Evolutionary conservation across 1,139 yeast genomes (phyloP).

Genomic region (Debaryomyces sp.): DNA sequence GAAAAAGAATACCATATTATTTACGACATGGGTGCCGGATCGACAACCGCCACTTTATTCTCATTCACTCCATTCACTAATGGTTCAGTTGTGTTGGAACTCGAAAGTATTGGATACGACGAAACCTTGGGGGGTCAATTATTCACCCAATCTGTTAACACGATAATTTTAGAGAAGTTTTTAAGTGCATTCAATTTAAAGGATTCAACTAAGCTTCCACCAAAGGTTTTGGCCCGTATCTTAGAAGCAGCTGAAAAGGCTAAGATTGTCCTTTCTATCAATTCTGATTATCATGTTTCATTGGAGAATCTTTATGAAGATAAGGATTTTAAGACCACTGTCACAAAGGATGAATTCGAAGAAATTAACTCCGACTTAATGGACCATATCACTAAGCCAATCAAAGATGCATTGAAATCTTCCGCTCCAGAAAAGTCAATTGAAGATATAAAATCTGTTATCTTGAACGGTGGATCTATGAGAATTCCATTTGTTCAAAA

Average conservation of each 20-base stretch:
- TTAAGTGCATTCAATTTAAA: conserved; percentile 42
- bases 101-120: conserved; percentile 75
- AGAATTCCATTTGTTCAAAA: conserved; percentile 87
- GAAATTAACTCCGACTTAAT: conserved; percentile 48
- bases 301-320: conserved; percentile 74
- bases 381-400: conserved; percentile 54
- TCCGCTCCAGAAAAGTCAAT: conserved; percentile 30
- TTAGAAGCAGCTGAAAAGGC: conserved; percentile 87
- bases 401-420: conserved; percentile 50
- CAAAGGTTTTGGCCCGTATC: conserved; percentile 66
- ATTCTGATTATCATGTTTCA: conserved; percentile 70
- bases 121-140: conserved; percentile 71
- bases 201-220: conserved; percentile 37
- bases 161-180: conserved; percentile 62
- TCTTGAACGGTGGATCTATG: conserved; percentile 89
- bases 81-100: conserved; percentile 50
- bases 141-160: conserved; percentile 67
- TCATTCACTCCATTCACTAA: conserved; percentile 55
- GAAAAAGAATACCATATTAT: conserved; percentile 65
- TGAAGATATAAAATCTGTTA: conserved; percentile 61
- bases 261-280: conserved; percentile 84
- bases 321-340: conserved; percentile 63
- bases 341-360: conserved; percentile 84
- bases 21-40: conserved; percentile 93
- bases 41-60: conserved; percentile 83